Evolutionary conservation across 1,139 yeast genomes (phyloP), one percentile per base, ranked within the genome.

Genomic region (Taphrina wiesneri): DNA sequence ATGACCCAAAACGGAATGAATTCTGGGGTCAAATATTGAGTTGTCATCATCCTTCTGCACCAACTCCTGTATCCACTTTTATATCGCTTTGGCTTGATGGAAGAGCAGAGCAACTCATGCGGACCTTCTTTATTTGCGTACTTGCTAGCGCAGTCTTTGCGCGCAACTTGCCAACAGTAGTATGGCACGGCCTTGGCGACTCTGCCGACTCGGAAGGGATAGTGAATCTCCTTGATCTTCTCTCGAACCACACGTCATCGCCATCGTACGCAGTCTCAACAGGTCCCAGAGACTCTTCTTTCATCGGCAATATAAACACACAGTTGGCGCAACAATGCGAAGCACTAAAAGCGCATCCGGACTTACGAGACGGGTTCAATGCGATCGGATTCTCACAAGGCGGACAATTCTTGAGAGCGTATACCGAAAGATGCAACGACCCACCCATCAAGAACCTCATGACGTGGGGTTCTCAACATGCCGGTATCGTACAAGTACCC

Each of bases 111-210:
- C 34, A 30, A 30, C 34, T 30, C 34, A 39, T 39, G 45, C 45
- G 17, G 45, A 5, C 4, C 6, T 17, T 39, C 21, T 13, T 39
- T 39, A 6, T 17, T 5, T 15, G 11, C 7, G 1, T 45, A 11
- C 9, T 21, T 11, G 28, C 49, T 7, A 23, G 28, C 28, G 13
- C 28, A 21, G 49, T 23, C 28, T 28, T 45, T 15, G 54, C 54
- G 23, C 34, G 54, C 54, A 49, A 34, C 19, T 45, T 67, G 13
- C 91, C 92, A 0, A 81, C 88, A 2, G 90, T 89, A 1, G 73
- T 89, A 51, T 89, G 96, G 96, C 96, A 89, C 72, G 96, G 96
- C 0, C 80, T 89, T 72, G 95, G 96, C 0, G 96, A 89, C 74
- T 80, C 83, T 21, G 88, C 85, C 73, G 83, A 87, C 72, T 85